Evolutionary conservation across 257 asterid genomes (phyloP), one percentile per base, ranked within the genome.

Genomic region (Scutellaria galericulata): DNA sequence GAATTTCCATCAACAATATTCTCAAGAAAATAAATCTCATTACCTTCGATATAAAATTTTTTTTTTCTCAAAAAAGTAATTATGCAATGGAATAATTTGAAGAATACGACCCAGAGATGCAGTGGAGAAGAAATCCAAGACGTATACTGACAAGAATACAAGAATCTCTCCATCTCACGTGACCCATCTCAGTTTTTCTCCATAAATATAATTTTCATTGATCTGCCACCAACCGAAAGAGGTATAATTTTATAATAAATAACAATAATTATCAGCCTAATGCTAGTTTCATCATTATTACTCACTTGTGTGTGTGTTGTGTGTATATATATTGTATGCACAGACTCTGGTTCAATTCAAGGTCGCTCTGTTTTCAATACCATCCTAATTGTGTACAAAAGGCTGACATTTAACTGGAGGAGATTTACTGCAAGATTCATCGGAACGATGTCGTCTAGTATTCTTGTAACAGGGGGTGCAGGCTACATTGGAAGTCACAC

Each of bases 401-500:
- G 45, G 11, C 37, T 70, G 20, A 1, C 62, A 15, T 6, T 74
- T 24, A 4, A 5, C 22, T 64, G 14, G 63, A 8, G 64, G 67
- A 35, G 64, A 35, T 67, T 77, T 18, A n/a, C 14, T 15, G 65
- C 75, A 12, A 9, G 10, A 4, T 41, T 68, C 68, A 18, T 56
- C 62, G 72, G 24, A 64, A 73, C 67, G 24, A 84, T 84, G 88
- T 47, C 86, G 78, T 63, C 76, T 63, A 81, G 77, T 48, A 77
- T 84, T 22, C 81, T 84, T 6, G 88, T 84, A n/a, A 84, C 88
- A 1, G 88, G 88, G 0, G 88, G 88, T 35, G 88, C 88, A 11
- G 88, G 88, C 0, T 84, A 84, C 70, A 84, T 84, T n/a, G 88
- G 88, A 20, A 81, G 62, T 3, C 88, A 84, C 80, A 88, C 99